Percentiles rank a stretch among this genome's conserved stretches.
These are phyloP conservation scores for Botrytis paeoniae DNA, from an alignment of 2,329 filamentous ascomycete species.

Conservation along the genomic window DNA sequence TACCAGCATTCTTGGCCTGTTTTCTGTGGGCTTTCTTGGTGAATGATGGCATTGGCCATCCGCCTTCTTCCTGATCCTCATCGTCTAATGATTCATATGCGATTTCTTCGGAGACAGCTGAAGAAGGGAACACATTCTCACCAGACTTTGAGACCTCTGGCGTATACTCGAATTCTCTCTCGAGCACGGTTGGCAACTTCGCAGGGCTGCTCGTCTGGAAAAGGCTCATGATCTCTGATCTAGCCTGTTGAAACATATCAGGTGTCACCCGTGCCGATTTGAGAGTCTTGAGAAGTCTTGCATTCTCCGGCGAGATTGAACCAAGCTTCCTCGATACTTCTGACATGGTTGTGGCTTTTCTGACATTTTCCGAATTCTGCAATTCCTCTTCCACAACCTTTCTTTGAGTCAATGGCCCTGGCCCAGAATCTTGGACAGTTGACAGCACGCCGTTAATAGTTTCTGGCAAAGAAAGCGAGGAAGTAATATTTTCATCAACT, in stretches of 20 bases:
- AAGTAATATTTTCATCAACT: neutral
- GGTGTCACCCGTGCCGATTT: neutral
- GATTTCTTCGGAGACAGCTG: no score
- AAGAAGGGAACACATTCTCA: neutral
- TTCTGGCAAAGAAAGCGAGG: neutral
- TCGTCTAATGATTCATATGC: neutral
- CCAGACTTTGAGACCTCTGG: neutral
- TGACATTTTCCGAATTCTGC: neutral
- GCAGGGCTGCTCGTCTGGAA: neutral
- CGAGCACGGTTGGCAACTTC: accelerated
- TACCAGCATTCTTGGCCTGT: neutral
- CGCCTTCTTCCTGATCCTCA: neutral
- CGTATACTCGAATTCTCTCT: no score
- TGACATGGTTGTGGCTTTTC: accelerated
- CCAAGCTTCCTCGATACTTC: no score
- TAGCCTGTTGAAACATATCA: neutral
- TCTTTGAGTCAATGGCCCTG: neutral
- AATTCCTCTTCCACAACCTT: neutral
- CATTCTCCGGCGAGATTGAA: neutral
- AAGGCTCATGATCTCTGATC: neutral
- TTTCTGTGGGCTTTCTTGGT: accelerated
- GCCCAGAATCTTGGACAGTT: no score
- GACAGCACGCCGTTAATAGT: no score
- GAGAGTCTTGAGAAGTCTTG: neutral
- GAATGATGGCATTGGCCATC: neutral